Base-by-base conservation (phyloP, 768 basidiomycete species). In the Calocybe gangraenosa region DNA sequence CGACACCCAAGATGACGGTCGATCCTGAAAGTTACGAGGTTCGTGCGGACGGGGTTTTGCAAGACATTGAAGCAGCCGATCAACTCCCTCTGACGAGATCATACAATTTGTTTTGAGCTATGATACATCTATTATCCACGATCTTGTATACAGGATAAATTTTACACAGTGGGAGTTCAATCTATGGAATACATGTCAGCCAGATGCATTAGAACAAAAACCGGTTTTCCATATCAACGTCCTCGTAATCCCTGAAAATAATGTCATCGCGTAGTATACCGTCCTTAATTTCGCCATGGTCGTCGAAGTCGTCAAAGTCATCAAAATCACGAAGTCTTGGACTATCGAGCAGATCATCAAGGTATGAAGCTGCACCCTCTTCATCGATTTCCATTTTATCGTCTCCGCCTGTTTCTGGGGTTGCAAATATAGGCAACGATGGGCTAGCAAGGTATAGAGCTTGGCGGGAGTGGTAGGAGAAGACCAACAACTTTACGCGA, bases 11-110 rank as follows among this genome's bases (percentile, higher is more conserved):
- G 62, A 91, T 99, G 81, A 70, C 49, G 38, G 94, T 99, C 28
- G 92, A 99, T 59, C 86, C 96, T 1, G 95, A 98, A 68, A 87
- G 70, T 37, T 97, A 93, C 58, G 86, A 86, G 34, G 96, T 98
- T 3, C 66, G 67, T 14, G 92, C 89, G 7, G 87, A 95, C 62
- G 92, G 83, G 3, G 79, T 74, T 18, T 64, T 90, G 42, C 77
- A 76, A 59, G 90, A 92, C 57, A 76, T 94, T 0, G 79, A 69
- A 46, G 85, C 92, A 10, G 92, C 93, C 20, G 70, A 66, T 48
- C 70, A 56, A 11, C 64, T 93, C 37, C 82, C 92, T 3, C 68
- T 97, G 10, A 76, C 77, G 11, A 79, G 73, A 57, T 71, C 65
- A 39, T 92, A 95, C 60, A 94, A 92, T 59, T 56, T 94, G 39